Evolutionary conservation across 164 flowering plant genomes (phyloP), one percentile per base, ranked within the genome.

Genomic region (Sedum album): DNA sequence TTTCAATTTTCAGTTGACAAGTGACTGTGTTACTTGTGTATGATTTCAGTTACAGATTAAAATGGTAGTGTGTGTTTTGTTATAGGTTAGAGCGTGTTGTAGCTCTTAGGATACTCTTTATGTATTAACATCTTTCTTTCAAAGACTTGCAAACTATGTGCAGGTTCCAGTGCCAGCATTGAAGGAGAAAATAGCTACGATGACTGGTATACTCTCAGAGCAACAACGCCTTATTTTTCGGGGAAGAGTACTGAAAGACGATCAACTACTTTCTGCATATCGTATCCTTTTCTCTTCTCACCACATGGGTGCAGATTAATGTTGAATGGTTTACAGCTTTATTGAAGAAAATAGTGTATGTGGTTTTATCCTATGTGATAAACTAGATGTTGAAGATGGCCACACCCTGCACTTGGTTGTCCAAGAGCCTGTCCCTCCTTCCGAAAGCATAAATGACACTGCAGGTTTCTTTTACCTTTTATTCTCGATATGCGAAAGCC

Each of bases 381-480:
- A 39, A 42, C 65, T 74, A 94, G 98, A 91, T 76, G 98, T 94
- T 67, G 98, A 94, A 80, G 97, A 94, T 83, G 98, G 98, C 61
- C 98, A 94, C 76, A 94, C 98, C 60, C 74, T 94, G 80, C 98
- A 94, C 80, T 41, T 94, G 79, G 98, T 94, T 70, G 96, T 85
- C 61, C 81, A 97, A 73, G 90, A 91, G 68, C 96, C 96, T 26
- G 26, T 84, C 63, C 80, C 80, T 7, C 77, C 86, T 44, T 73
- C 85, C 20, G 94, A 79, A 62, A 70, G 74, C 71, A 65, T 68
- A 14, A 76, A 79, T 25, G 75, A 77, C 75, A 68, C 76, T 68
- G 60, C 87, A 85, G 96, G 96, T 90, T 75, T 69, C 70, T 70
- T 35, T 7, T 35, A 35, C n/a, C n/a, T n/a, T n/a, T 35, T 3